phyloP scores from a whole-genome alignment of 306 rosid genomes.

The Vigna mungo region DNA sequence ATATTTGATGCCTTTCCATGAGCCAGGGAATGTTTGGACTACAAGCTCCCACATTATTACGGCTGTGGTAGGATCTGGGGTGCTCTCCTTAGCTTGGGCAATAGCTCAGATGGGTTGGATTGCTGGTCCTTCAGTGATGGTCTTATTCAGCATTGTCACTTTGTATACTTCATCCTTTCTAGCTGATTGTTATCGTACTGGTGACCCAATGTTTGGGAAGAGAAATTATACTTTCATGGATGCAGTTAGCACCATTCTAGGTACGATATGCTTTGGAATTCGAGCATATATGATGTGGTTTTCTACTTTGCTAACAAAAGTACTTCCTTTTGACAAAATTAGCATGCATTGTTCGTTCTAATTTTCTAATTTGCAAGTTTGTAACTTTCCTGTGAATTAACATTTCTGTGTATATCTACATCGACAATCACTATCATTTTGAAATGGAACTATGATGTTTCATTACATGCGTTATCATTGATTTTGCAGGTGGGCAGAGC shows the following conservation, averaged over 20 bases:
- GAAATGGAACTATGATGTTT: constrained; percentile 1
- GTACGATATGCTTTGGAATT: constrained; percentile 36
- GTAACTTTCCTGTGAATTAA: background rate
- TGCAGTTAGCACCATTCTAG: constrained; percentile 60
- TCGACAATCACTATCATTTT: constrained; percentile 2
- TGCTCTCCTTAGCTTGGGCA: constrained; percentile 70
- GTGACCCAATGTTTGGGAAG: constrained; percentile 48
- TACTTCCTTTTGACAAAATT: background rate
- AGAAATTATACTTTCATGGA: constrained; percentile 65
- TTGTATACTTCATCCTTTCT: constrained; percentile 58
- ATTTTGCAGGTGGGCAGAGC: constrained; percentile 56
- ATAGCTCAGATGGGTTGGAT: constrained; percentile 71
- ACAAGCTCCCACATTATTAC: constrained; percentile 72
- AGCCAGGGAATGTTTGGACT: constrained; percentile 64
- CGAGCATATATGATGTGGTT: background rate
- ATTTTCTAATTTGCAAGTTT: constrained; percentile 9
- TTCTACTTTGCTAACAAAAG: background rate
- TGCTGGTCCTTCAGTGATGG: constrained; percentile 58
- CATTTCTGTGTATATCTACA: background rate
- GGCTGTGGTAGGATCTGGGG: constrained; percentile 75
- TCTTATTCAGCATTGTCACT: constrained; percentile 53
- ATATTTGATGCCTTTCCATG: constrained; percentile 23
- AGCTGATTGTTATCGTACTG: constrained; percentile 60
- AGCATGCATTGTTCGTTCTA: background rate
- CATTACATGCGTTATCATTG: constrained; percentile 18